Base-by-base conservation (phyloP, 306 rosid genomes). In the apple (Malus domestica) region DNA sequence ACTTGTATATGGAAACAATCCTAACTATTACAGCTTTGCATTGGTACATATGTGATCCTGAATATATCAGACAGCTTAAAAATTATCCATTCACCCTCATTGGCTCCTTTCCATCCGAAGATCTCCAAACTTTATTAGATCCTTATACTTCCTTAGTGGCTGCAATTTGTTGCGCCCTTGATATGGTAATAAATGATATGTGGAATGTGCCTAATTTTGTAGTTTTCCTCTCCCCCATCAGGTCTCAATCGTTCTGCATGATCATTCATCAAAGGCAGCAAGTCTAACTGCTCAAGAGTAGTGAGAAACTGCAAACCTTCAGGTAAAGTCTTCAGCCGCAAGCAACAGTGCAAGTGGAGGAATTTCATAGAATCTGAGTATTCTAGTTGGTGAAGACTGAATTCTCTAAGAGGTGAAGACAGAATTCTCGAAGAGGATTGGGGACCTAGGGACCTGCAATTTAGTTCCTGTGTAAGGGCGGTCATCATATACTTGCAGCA, bases 191-290 rank as follows among this genome's bases (percentile, higher is more conserved):
- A 25, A 38, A 73, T 32, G 70, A 67, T 33, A 67, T 18, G 3
- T 19, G 64, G 79, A 30, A 73, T 81, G 76, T 80, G 78, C 42
- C 38, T 76, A 38, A 81, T 71, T 68, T 76, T 76, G 67, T 81
- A 72, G 25, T 76, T 71, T 45, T 71, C 77, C 35, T 58, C 35
- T 33, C 80, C 59, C 25, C 80, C 63, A 16, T 65, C 80, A 76
- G 78, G 80, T 72, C 54, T 76, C 78, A 81, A 18, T 58, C 73
- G 61, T 25, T 71, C 78, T 42, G 73, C 80, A 30, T 70, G 80
- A 54, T 81, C 80, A 71, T 76, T 57, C 16, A 65, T 40, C 64
- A 71, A 59, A 55, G 74, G 77, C 51, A 70, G 59, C 38, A 81
- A 54, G 23, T 35, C 27, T 38, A 76, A 20, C 46, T 58, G 64